Evolutionary conservation across 257 asterid genomes (phyloP).

Genomic region (Jacaranda copaia): DNA sequence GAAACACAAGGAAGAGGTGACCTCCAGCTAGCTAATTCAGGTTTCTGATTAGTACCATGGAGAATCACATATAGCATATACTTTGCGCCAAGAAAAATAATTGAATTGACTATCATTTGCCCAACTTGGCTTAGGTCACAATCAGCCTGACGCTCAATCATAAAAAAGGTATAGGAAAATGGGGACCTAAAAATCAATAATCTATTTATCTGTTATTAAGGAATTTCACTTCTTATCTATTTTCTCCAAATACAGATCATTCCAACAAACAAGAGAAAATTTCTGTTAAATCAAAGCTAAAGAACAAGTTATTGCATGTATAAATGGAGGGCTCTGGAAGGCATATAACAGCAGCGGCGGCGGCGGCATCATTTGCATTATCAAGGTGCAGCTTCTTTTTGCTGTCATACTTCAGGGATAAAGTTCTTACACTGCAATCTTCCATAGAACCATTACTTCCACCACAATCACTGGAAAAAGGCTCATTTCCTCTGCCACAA

Average conservation of each 20-base stretch:
- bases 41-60: neutral
- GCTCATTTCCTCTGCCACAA: neutral
- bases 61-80: neutral
- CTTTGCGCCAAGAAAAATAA: neutral
- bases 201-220: too few species aligned
- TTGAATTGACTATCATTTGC: neutral
- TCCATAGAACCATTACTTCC: neutral
- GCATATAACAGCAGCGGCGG: neutral
- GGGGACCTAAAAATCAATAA: neutral
- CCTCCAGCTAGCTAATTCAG: too few species aligned
- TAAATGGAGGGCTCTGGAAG: neutral
- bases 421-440: neutral
- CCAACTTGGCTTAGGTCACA: neutral
- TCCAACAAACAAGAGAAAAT: neutral
- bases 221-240: too few species aligned
- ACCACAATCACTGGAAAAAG: neutral
- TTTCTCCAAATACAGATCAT: neutral
- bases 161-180: neutral
- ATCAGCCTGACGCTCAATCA: neutral
- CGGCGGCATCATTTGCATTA: neutral
- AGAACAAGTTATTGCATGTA: neutral
- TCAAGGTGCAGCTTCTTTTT: neutral
- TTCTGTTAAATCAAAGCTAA: neutral
- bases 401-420: neutral
- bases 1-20: too few species aligned